phyloP scores from a whole-genome alignment of 495 filamentous ascomycete species.

The Aspergillus campestris region DNA sequence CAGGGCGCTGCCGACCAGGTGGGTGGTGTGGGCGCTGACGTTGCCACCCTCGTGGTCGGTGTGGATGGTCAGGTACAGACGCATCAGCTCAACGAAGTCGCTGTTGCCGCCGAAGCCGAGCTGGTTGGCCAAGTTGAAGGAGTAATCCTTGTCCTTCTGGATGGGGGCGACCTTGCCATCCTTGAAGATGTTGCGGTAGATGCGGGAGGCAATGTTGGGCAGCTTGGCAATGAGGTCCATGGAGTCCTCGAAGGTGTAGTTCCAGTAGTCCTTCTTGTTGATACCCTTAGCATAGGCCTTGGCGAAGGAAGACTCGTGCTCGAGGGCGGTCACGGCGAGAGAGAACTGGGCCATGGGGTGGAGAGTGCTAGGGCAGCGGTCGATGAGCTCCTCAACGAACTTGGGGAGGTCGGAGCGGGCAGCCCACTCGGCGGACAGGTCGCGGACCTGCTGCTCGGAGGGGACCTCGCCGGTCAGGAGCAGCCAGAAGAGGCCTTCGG shows the following conservation, averaged over 20 bases:
- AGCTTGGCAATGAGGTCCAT: constrained; percentile 99
- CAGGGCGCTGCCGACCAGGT: constrained; percentile 92
- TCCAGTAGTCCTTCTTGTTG: constrained; percentile 99
- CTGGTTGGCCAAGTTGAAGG: constrained; percentile 98
- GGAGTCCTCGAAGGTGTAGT: constrained; percentile 97
- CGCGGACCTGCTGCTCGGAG: constrained; percentile 93
- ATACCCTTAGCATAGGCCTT: constrained; percentile 98
- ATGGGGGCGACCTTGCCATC: constrained; percentile 94
- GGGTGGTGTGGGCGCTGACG: constrained; percentile 95
- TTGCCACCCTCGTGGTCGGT: constrained; percentile 99
- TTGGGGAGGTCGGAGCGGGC: constrained; percentile 92
- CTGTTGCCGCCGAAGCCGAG: constrained; percentile 91
- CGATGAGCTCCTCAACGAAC: constrained; percentile 97
- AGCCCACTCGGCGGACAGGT: constrained; percentile 96
- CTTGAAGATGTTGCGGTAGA: constrained; percentile 99
- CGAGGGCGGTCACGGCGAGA: constrained; percentile 90
- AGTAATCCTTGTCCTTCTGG: constrained; percentile 97
- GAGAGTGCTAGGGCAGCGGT: constrained; percentile 95
- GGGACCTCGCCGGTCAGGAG: constrained; percentile 96
- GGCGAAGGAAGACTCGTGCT: constrained; percentile 94
- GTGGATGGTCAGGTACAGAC: constrained; percentile 98
- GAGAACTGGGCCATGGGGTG: constrained; percentile 99
- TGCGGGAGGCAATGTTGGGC: constrained; percentile 91
- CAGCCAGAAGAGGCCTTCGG: constrained; percentile 99
- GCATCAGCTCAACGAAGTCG: constrained; percentile 97